phyloP scores from a whole-genome alignment of 1,284 basidiomycete genomes.

The Tranzscheliella williamsii region DNA sequence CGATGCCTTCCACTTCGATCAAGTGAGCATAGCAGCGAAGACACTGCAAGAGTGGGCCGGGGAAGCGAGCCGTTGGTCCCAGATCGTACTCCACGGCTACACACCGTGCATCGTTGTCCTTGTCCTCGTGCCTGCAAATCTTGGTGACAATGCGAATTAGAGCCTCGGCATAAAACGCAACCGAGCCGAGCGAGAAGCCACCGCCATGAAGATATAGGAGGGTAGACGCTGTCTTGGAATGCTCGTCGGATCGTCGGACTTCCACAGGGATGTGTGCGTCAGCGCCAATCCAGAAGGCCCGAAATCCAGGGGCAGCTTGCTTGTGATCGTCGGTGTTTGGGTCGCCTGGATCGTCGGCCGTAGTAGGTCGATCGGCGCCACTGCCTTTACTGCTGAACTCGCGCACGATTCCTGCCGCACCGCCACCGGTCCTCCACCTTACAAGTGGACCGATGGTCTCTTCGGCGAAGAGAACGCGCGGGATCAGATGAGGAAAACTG shows the following conservation, averaged over 20 bases:
- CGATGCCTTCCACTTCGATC: constrained; percentile 52
- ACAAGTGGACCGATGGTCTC: constrained; percentile 58
- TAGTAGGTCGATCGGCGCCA: not conserved
- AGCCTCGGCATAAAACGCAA: constrained; percentile 59
- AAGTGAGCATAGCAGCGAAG: constrained; percentile 59
- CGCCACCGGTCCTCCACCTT: constrained; percentile 57
- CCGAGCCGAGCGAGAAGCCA: constrained; percentile 58
- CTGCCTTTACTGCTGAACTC: constrained; percentile 27
- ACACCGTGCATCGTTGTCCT: constrained; percentile 41
- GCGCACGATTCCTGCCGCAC: constrained; percentile 37
- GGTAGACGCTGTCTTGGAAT: constrained; percentile 36
- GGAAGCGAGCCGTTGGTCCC: constrained; percentile 50
- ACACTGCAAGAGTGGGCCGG: constrained; percentile 52
- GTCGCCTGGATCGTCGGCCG: not conserved
- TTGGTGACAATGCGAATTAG: constrained; percentile 55
- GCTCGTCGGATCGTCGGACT: constrained; percentile 20
- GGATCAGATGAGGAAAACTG: constrained; percentile 55
- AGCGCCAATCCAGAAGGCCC: constrained; percentile 55
- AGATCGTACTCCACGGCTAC: constrained; percentile 59
- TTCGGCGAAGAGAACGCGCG: constrained; percentile 54
- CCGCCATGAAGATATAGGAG: constrained; percentile 58
- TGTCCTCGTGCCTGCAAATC: constrained; percentile 28
- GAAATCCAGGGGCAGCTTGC: constrained; percentile 30
- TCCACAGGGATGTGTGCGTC: constrained; percentile 31
- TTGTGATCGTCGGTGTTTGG: not conserved